These are phyloP conservation scores for Yamadazyma mexicana DNA, from an alignment of 1,139 yeast genomes.

Conservation along the genomic window DNA sequence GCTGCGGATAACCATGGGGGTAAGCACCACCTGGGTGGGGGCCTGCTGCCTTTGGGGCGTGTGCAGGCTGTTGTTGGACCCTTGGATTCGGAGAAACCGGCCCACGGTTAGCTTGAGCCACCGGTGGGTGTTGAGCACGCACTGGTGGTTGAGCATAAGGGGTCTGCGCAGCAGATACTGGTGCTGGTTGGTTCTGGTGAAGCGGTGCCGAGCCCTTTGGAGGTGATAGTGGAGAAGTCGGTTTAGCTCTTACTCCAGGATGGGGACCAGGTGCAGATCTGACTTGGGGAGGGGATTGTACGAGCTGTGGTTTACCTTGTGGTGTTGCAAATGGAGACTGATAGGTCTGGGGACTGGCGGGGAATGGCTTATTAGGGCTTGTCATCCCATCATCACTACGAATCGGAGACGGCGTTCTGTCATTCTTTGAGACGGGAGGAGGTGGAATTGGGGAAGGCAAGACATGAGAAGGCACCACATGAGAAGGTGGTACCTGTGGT, in stretches of 20 bases:
- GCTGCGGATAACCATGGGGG: background rate
- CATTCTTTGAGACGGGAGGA: background rate
- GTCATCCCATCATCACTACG: conserved; percentile 3
- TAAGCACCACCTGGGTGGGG: background rate
- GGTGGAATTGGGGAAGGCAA: conserved; percentile 6
- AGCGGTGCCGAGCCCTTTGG: background rate
- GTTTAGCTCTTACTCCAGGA: background rate
- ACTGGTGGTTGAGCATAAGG: background rate
- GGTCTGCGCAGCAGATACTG: background rate
- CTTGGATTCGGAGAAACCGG: background rate
- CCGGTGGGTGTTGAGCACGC: background rate
- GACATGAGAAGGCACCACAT: too few species aligned
- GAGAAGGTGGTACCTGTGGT: conserved; percentile 2
- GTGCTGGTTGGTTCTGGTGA: background rate
- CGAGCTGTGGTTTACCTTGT: conserved; percentile 9
- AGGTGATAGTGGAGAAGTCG: background rate
- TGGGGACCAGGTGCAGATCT: conserved; percentile 2
- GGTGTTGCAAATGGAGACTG: conserved; percentile 3
- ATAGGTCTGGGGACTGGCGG: conserved; percentile 7
- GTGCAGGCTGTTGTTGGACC: background rate
- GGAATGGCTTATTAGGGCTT: conserved; percentile 8
- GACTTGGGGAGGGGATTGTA: conserved; percentile 8
- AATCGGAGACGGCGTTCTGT: conserved; percentile 14
- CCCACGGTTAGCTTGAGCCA: background rate
- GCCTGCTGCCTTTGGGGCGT: background rate